Base-by-base conservation (phyloP, 1,284 basidiomycete genomes). In the Microbotryomycetes sp. region DNA sequence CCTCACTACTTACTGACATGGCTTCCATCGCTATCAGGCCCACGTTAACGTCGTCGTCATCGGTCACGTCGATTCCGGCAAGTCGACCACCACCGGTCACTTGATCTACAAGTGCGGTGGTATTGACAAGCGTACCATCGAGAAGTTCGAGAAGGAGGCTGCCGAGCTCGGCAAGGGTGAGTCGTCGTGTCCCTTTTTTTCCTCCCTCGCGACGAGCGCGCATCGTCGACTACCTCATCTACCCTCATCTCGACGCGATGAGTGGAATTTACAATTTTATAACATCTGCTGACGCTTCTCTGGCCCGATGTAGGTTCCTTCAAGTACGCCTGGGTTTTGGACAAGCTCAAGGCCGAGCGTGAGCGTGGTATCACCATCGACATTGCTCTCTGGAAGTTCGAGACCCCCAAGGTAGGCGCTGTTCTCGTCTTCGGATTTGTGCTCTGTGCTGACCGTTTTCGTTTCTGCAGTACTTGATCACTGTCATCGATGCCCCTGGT, bases 41-140 rank as follows among this genome's bases (percentile, higher is more conserved):
- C 87, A 90, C 83, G 83, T 91, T 82, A 91, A 90, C 84, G 89
- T 91, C 78, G 89, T 91, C 79, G 88, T 70, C 48, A 68, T 69
- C 65, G 62, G 68, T 51, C 62, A 66, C 66, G 67, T 70, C 68
- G 68, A 68, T 60, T 69, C 66, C 56, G 68, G 94, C 74, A 97
- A 97, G 83, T 97, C 93, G 70, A 98, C 94, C 80, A 98, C 94
- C 77, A 98, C 96, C 75, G 96, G 96, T 74, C 96, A 99, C 84
- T 84, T 99, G 81, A 98, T 98, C 86, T 97, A 97, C 91, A 97
- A 99, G 87, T 99, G 94, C 80, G 94, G 94, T 87, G 96, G 96
- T 91, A 98, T 99, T 82, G 96, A 99, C 81, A 98, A 98, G 85
- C 94, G 96, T 88, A 97, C 93, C 79, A 97, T 98, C 75, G 93